Evolutionary conservation across 1,139 yeast genomes (phyloP).

Genomic region (Geotrichum macrosporum): DNA sequence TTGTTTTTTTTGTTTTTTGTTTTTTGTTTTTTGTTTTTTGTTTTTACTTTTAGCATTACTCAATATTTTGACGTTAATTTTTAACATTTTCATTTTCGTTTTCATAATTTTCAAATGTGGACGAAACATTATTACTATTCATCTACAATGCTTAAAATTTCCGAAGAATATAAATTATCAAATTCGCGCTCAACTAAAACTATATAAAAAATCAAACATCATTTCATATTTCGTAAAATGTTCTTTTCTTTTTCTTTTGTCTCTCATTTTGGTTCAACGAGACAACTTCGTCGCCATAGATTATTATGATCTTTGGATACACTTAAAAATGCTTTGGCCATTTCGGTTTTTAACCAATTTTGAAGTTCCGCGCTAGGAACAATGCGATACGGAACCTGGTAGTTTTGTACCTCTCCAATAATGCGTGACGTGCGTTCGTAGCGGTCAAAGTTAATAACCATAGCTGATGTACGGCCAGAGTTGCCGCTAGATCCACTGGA

Average conservation of each 20-base stretch:
- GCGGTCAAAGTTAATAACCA: slow-evolving; percentile 76
- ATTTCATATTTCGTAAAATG: no score
- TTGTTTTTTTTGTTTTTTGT: neutral
- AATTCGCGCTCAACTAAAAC: no score
- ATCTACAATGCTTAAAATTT: neutral
- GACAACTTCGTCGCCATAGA: slow-evolving; percentile 39
- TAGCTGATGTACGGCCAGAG: slow-evolving; percentile 44
- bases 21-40: slow-evolving; percentile 1
- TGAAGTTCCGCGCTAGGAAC: slow-evolving; percentile 32
- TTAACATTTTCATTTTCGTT: no score
- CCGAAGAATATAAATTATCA: no score
- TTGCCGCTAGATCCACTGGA: neutral
- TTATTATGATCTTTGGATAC: slow-evolving; percentile 36
- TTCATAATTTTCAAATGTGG: no score
- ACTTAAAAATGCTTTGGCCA: slow-evolving; percentile 34
- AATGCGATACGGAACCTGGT: slow-evolving; percentile 57
- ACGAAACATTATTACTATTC: neutral
- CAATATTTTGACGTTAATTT: no score
- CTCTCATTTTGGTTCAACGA: slow-evolving; percentile 35
- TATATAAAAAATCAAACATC: neutral
- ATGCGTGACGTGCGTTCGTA: slow-evolving; percentile 69
- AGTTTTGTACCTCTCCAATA: slow-evolving; percentile 70
- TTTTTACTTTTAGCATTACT: neutral
- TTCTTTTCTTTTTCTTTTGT: neutral
- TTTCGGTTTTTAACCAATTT: slow-evolving; percentile 37